phyloP scores from a whole-genome alignment of 768 basidiomycete species.

The Termitomyces sp. region DNA sequence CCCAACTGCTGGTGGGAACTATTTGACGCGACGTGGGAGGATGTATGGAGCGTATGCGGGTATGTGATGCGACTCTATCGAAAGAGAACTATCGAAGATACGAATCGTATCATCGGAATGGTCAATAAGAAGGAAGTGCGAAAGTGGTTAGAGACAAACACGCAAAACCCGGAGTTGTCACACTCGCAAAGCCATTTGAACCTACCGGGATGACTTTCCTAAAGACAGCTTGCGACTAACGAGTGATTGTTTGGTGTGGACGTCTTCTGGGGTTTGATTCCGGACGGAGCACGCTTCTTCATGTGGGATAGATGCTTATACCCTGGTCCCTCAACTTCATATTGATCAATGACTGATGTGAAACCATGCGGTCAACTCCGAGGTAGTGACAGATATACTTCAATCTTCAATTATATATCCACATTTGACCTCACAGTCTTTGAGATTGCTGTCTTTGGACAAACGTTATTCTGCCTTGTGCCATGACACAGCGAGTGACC shows the following conservation, averaged over 20 bases:
- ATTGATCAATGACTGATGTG: not conserved
- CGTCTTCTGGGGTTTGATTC: not conserved
- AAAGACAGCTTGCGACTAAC: not conserved
- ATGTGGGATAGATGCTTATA: too few relatives aligned
- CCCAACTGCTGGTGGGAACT: slow-evolving; percentile 89
- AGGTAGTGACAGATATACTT: not conserved
- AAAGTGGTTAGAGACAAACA: slow-evolving; percentile 69
- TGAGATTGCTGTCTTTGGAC: not conserved
- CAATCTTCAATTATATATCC: not conserved
- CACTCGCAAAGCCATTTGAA: not conserved
- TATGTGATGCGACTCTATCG: slow-evolving; percentile 80
- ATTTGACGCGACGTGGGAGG: slow-evolving; percentile 90
- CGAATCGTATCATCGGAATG: slow-evolving; percentile 46
- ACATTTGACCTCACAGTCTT: not conserved
- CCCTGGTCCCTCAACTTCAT: not conserved
- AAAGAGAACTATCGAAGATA: slow-evolving; percentile 43
- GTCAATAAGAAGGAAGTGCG: slow-evolving; percentile 78
- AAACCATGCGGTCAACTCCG: not conserved
- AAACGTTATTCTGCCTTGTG: not conserved
- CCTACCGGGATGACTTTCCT: not conserved
- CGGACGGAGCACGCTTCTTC: too few relatives aligned
- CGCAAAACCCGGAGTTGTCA: not conserved
- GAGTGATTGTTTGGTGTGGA: not conserved
- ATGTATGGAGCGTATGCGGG: slow-evolving; percentile 84
- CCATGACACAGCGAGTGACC: not conserved